A percentile compares a stretch with the other conserved stretches of the same genome.
These are phyloP conservation scores for Fusarium abutilonis DNA, from an alignment of 2,329 filamentous ascomycete genomes.

Conservation along the genomic window DNA sequence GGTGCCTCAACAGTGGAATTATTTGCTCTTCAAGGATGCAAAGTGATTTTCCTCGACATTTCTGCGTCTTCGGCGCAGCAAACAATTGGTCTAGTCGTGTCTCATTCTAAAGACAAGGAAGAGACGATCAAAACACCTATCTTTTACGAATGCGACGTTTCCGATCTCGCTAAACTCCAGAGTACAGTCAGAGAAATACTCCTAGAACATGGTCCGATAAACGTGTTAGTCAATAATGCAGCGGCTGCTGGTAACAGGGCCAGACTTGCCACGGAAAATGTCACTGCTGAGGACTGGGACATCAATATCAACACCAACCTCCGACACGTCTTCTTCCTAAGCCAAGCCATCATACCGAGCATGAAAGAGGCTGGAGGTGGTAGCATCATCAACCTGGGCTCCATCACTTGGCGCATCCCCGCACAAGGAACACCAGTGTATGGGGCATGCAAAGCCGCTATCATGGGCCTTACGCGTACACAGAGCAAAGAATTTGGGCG, in stretches of 20 bases:
- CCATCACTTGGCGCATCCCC: conserved; percentile 58
- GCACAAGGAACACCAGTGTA: conserved; percentile 58
- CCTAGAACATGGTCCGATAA: conserved; percentile 57
- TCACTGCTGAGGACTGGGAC: conserved; percentile 57
- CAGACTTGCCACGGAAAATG: conserved; percentile 45
- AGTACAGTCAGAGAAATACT: conserved; percentile 49
- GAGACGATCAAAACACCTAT: conserved; percentile 40
- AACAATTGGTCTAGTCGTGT: conserved; percentile 44
- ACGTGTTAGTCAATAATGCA: conserved; percentile 88
- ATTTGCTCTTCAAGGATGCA: conserved; percentile 57
- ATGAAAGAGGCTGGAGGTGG: conserved; percentile 57
- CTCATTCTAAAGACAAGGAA: conserved; percentile 22
- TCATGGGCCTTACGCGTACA: conserved; percentile 65
- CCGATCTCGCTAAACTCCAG: conserved; percentile 49
- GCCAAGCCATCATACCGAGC: conserved; percentile 74
- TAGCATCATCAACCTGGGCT: conserved; percentile 65
- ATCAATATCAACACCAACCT: conserved; percentile 57
- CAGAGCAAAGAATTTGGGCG: conserved; percentile 64
- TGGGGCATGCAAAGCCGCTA: conserved; percentile 63
- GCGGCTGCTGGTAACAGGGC: conserved; percentile 54
- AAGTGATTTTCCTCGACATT: conserved; percentile 58
- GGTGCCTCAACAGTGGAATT: conserved; percentile 56
- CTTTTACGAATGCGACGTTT: conserved; percentile 57
- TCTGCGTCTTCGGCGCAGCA: conserved; percentile 40
- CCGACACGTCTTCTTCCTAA: conserved; percentile 68